A percentile compares a stretch with the other conserved stretches of the same genome.
Conservation (phyloP, 495 filamentous ascomycete genomes). For the Talaromyces trachyspermus region DNA sequence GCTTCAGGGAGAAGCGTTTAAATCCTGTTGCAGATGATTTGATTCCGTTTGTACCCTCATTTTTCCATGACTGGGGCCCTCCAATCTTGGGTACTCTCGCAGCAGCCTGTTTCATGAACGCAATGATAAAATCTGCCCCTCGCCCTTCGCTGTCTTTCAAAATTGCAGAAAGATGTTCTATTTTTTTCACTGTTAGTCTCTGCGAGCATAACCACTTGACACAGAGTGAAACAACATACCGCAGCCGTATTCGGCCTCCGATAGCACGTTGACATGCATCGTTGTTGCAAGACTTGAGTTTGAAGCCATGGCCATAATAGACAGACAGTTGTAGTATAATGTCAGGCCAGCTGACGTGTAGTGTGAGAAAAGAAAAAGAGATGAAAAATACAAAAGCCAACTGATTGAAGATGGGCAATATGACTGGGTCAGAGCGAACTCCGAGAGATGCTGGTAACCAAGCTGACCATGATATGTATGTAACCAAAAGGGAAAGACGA, state of each 20-base stretch:
- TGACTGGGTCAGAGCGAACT: too few species aligned
- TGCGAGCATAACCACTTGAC: too few species aligned
- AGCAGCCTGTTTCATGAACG: constrained; percentile 28
- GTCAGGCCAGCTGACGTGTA: constrained; percentile 3
- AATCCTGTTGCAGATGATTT: background rate
- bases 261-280: constrained; percentile 14
- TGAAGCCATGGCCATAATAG: constrained; percentile 3
- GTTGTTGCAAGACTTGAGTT: constrained; percentile 1
- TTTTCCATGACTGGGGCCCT: too few species aligned
- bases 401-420: too few species aligned
- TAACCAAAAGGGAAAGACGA: too few species aligned
- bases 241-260: constrained; percentile 39
- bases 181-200: constrained; percentile 1
- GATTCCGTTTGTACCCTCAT: background rate
- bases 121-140: constrained; percentile 31
- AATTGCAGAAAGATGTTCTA: constrained; percentile 37
- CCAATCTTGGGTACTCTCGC: constrained; percentile 17
- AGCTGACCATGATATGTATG: background rate
- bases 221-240: too few species aligned
- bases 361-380: background rate
- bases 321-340: background rate
- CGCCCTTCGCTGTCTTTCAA: constrained; percentile 21
- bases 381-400: background rate
- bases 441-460: background rate
- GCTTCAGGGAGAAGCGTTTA: constrained; percentile 18